Base-by-base conservation (phyloP, 108 stramenopile species). In the Craspedostauros australis region DNA sequence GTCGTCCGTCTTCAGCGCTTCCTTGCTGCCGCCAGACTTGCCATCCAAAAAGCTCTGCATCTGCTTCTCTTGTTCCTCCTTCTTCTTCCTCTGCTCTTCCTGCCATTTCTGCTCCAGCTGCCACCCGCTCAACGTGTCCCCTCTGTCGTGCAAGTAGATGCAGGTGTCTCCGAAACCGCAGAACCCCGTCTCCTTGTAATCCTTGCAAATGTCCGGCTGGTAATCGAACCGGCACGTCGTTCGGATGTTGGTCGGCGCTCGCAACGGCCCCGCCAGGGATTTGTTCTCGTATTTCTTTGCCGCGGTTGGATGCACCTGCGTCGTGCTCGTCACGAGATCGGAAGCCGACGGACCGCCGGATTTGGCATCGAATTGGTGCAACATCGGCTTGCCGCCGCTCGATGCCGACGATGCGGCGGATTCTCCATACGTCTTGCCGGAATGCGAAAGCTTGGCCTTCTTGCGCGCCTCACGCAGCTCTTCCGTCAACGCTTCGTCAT, bases 101-200 rank as follows among this genome's bases (percentile, higher is more conserved):
- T 99, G 87, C 76, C 91, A 99, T 54, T 97, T 88, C 37, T 74
- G 44, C 55, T 99, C 98, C 57, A 96, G 65, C 71, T 98, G 86
- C 96, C 95, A 97, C 22, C 96, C 96, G 9, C 68, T 73, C 66
- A 94, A 77, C 18, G 86, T 93, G 62, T 95, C 88, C 11, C 94
- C 91, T 20, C 98, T 72, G 64, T 97, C 96, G 70, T 99, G 98
- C 31, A 99, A 52, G 71, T 95, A 99, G 50, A 95, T 98, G 44
- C 98, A 99, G 7, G 82, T 90, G 60, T 99, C 98, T 0, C 98
- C 98, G 64, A 89, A 99, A 11, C 98, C 98, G 57, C 98, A 99
- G 71, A 95, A 99, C 32, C 98, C 98, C 1, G 98, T 99, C 33
- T 98, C 95, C 44, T 97, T 97, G 72, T 96, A 99, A 48, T 99